A percentile compares a stretch with the other conserved stretches of the same genome.
Conservation (phyloP, 2,329 filamentous ascomycete species). For the Penicillium sp. region DNA sequence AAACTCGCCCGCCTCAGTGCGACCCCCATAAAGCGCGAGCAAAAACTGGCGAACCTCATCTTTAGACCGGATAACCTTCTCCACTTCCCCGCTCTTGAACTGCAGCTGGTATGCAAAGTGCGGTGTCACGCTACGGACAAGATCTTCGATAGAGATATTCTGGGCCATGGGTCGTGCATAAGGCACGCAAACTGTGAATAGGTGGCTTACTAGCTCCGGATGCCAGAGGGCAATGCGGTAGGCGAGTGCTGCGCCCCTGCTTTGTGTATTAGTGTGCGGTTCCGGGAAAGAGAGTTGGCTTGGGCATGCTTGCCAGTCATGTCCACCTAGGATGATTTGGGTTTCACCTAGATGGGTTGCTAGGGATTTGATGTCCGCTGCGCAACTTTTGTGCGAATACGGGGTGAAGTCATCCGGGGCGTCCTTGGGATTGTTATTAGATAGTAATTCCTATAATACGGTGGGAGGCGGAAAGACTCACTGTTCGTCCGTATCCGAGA, state of each 20-base stretch:
- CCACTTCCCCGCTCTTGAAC: conserved; percentile 59
- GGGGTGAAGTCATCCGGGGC: conserved; percentile 53
- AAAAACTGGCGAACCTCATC: conserved; percentile 62
- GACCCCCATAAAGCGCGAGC: conserved; percentile 60
- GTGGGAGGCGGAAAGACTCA: conserved; percentile 21
- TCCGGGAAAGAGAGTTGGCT: not conserved
- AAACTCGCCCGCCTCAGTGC: conserved; percentile 46
- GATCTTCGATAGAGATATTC: conserved; percentile 51
- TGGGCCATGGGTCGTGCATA: conserved; percentile 50
- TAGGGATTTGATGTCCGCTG: conserved; percentile 66
- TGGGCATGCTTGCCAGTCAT: conserved; percentile 58
- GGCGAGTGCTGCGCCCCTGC: conserved; percentile 63
- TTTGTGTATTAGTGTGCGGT: not conserved
- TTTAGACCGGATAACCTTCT: conserved; percentile 49
- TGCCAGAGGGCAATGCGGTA: conserved; percentile 68
- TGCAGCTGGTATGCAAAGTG: conserved; percentile 81
- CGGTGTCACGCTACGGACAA: conserved; percentile 51
- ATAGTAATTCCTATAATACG: not conserved
- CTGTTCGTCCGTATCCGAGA: conserved; percentile 75
- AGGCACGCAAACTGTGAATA: conserved; percentile 76
- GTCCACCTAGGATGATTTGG: conserved; percentile 71
- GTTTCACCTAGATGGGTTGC: conserved; percentile 49
- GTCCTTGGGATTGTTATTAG: conserved; percentile 37
- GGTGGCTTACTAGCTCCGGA: conserved; percentile 60
- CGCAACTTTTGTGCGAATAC: conserved; percentile 64